A percentile compares a stretch with the other conserved stretches of the same genome.
Conservation (phyloP, 2,329 filamentous ascomycete species). For the Botryotinia narcissicola region DNA sequence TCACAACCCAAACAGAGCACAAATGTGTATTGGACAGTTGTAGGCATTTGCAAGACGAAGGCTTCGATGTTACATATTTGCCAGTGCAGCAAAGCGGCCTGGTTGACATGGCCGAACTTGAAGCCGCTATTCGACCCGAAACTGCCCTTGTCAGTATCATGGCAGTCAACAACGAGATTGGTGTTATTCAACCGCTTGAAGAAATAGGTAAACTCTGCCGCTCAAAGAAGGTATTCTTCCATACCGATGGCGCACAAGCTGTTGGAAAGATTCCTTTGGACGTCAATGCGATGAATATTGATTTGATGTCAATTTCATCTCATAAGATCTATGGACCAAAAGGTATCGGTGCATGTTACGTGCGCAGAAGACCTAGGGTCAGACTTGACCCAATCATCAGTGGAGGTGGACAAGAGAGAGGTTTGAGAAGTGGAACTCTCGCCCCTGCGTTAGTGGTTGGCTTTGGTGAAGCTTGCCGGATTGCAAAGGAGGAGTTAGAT, state of each 20-base stretch:
- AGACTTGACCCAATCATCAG: constrained; percentile 94
- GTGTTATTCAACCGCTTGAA: constrained; percentile 94
- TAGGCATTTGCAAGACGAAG: constrained; percentile 93
- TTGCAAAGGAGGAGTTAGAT: constrained; percentile 84
- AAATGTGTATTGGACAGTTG: constrained; percentile 99
- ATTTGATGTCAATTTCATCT: constrained; percentile 97
- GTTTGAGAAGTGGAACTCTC: constrained; percentile 88
- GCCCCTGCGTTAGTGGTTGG: constrained; percentile 86
- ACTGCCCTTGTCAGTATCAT: constrained; percentile 94
- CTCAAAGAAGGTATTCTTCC: constrained; percentile 93
- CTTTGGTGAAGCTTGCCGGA: constrained; percentile 91
- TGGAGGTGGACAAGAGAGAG: constrained; percentile 93
- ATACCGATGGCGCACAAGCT: constrained; percentile 93
- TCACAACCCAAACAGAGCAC: constrained; percentile 96
- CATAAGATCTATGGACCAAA: constrained; percentile 99
- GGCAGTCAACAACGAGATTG: constrained; percentile 99
- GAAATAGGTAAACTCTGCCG: constrained; percentile 93
- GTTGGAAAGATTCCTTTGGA: constrained; percentile 98
- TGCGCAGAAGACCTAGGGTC: constrained; percentile 87
- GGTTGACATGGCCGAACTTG: constrained; percentile 77
- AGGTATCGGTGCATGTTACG: constrained; percentile 94
- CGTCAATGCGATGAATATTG: constrained; percentile 96
- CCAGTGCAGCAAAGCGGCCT: constrained; percentile 87
- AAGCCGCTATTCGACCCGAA: constrained; percentile 85
- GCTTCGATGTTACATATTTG: constrained; percentile 94